phyloP scores from a whole-genome alignment of 352 stramenopile species.

The Phytophthora foliorum region DNA sequence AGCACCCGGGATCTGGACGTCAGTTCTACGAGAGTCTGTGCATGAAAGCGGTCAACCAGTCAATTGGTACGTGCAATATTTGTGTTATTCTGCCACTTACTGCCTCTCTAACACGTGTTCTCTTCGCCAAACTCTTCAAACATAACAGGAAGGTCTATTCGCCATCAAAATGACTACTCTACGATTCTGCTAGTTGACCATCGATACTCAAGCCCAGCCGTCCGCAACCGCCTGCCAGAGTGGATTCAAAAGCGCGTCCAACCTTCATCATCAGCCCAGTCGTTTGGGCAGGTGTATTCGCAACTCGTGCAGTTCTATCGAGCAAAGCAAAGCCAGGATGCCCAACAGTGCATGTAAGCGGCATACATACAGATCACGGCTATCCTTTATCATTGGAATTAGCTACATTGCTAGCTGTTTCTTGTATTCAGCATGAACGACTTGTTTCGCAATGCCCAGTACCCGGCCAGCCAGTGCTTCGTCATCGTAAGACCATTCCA shows the following conservation, averaged over 20 bases:
- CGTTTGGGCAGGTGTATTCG: slow-evolving; percentile 77
- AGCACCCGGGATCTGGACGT: slow-evolving; percentile 66
- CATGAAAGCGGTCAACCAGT: slow-evolving; percentile 99
- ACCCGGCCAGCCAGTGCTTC: slow-evolving; percentile 85
- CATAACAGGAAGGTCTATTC: slow-evolving; percentile 93
- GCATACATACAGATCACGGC: slow-evolving; percentile 19
- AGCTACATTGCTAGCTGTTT: slow-evolving; percentile 44
- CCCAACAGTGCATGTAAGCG: slow-evolving; percentile 8
- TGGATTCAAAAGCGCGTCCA: slow-evolving; percentile 89
- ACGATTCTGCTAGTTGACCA: slow-evolving; percentile 97
- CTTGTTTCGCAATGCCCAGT: slow-evolving; percentile 85
- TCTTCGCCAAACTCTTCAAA: background rate
- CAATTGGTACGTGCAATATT: slow-evolving; percentile 86
- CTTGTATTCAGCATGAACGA: slow-evolving; percentile 74
- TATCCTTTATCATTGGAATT: slow-evolving; percentile 16
- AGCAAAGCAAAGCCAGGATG: slow-evolving; percentile 45
- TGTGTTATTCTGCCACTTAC: background rate
- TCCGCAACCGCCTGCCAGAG: slow-evolving; percentile 75
- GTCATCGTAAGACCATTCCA: slow-evolving; percentile 89
- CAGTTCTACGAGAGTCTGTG: slow-evolving; percentile 98
- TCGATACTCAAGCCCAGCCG: slow-evolving; percentile 87
- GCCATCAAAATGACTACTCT: slow-evolving; percentile 98
- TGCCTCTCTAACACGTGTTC: slow-evolving; percentile 17
- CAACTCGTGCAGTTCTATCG: slow-evolving; percentile 87
- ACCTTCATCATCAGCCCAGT: slow-evolving; percentile 40